Conservation (phyloP, 805 yeast genomes). For the Myxozyma kluyveri region DNA sequence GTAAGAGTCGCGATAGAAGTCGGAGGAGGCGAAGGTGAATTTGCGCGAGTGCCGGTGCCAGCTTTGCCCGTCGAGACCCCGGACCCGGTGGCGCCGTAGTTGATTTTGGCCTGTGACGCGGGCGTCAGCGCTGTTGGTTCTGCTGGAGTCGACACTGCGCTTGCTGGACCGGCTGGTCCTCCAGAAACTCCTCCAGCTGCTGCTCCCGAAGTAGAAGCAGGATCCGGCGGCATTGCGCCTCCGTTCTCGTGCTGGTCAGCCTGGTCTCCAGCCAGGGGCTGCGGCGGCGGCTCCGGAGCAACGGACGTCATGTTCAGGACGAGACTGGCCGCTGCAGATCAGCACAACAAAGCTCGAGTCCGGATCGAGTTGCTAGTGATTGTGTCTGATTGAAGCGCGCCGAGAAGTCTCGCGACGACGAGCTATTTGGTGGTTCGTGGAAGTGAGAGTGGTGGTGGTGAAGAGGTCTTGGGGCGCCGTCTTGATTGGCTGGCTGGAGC, state of each 20-base stretch:
- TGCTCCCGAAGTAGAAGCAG: not conserved
- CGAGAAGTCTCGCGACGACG: too few species aligned
- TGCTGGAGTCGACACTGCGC: not conserved
- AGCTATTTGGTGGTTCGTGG: too few species aligned
- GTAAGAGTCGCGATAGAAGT: conserved; percentile 26
- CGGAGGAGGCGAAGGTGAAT: conserved; percentile 25
- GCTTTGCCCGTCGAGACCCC: not conserved
- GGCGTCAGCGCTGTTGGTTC: not conserved
- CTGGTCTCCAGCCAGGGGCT: too few species aligned
- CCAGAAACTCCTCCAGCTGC: not conserved
- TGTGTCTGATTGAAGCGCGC: too few species aligned
- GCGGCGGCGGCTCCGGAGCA: not conserved
- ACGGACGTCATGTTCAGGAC: not conserved
- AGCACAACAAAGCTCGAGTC: too few species aligned
- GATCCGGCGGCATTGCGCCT: too few species aligned
- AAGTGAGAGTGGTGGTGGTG: too few species aligned
- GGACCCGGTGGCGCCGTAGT: not conserved
- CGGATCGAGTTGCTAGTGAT: too few species aligned
- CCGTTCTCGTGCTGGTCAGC: not conserved
- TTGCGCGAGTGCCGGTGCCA: not conserved
- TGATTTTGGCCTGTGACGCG: not conserved
- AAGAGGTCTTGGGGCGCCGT: too few species aligned
- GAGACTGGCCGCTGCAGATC: too few species aligned
- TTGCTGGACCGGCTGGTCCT: not conserved
- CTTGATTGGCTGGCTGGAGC: too few species aligned